Base-by-base conservation (phyloP, 1,284 basidiomycete genomes). In the Cutaneotrichosporon sp. region DNA sequence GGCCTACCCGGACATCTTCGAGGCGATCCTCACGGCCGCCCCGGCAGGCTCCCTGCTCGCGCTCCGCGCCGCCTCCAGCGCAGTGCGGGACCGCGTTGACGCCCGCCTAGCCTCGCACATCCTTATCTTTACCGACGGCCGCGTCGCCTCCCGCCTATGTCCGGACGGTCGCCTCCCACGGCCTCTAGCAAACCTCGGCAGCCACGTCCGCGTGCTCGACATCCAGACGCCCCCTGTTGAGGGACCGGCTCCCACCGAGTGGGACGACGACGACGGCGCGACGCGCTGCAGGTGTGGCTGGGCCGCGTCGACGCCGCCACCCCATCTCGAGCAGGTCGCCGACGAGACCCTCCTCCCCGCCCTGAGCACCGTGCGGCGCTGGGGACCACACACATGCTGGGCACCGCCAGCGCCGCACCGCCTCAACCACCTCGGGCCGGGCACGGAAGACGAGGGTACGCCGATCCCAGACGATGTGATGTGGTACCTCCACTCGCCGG, bases 1-100 rank as follows among this genome's bases (percentile, higher is more conserved):
- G 10, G 20, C 19, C 1, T 46, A 45, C 42, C 49, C 54, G 11
- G 35, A 44, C 54, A 48, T 55, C 42, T 31, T 55, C 27, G 33
- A 34, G 29, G 14, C 32, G 3, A 26, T 55, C 14, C 11, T 55
- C 17, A 19, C 25, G 4, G 11, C 35, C 16, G 41, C 54, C 0
- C 33, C 46, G 0, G 45, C 25, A 17, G 12, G n/a, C 12, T 2
- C 27, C 5, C 54, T 56, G 3, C 31, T 52, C 33, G 41, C 31
- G 1, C 35, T 56, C 0, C 54, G 54, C 9, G 31, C 16, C 5
- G 46, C 54, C 5, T 41, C 31, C 29, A 14, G 24, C 7, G 3
- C 25, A 4, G n/a, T 52, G 3, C 41, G 46, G 3, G 46, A 44
- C 6, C 34, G 42, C 6, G 34, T 45, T 20, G 54, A 56, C 20